Evolutionary conservation across 352 stramenopile species (phyloP).

Genomic region (Phytopythium cucurbitacearum): DNA sequence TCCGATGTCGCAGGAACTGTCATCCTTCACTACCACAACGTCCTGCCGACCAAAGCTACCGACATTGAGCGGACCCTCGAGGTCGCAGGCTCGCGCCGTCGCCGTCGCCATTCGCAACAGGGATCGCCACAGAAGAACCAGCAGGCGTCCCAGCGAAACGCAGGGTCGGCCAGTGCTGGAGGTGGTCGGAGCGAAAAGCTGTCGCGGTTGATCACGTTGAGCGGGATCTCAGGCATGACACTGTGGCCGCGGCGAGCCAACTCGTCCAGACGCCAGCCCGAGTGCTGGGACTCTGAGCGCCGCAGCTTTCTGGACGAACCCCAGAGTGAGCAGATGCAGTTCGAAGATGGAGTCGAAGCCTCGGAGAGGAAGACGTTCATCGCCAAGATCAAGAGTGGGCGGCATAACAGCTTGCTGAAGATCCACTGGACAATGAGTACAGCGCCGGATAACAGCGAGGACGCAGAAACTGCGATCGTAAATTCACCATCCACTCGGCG

Average conservation of each 20-base stretch:
- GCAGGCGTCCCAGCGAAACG: conserved; percentile 9
- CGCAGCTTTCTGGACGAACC: too few species aligned
- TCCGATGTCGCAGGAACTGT: conserved; percentile 38
- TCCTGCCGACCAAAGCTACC: conserved; percentile 27
- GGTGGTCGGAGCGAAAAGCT: conserved; percentile 3
- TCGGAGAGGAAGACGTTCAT: conserved; percentile 25
- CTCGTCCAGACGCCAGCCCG: too few species aligned
- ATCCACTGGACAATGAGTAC: conserved; percentile 17
- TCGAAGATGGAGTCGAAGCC: background rate
- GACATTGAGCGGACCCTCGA: conserved; percentile 61
- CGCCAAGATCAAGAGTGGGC: conserved; percentile 17
- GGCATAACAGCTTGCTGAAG: conserved; percentile 28
- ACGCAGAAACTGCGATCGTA: background rate
- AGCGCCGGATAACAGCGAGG: background rate
- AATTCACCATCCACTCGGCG: background rate
- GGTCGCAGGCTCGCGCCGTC: conserved; percentile 30
- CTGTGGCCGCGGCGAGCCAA: conserved; percentile 21
- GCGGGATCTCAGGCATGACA: conserved; percentile 23
- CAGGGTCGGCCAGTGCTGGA: background rate
- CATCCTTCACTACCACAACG: conserved; percentile 73
- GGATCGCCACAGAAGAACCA: conserved; percentile 13
- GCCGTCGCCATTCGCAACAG: conserved; percentile 13
- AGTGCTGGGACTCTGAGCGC: too few species aligned
- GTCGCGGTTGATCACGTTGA: conserved; percentile 30
- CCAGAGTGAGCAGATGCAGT: too few species aligned